Conservation (phyloP, 1,284 basidiomycete species). For the Irpex sp. region DNA sequence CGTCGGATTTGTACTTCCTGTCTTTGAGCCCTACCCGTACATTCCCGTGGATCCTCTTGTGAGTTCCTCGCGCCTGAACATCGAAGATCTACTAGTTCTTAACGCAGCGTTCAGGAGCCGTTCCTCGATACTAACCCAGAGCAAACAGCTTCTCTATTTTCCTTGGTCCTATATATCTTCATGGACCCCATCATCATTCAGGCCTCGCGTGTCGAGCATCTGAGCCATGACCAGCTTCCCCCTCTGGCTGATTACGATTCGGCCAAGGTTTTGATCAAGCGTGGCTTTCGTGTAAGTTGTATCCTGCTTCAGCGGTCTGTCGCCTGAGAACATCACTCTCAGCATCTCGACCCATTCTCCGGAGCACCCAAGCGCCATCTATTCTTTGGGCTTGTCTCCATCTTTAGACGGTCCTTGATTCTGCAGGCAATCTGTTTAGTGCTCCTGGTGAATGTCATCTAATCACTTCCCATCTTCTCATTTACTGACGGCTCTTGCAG, state of each 20-base stretch:
- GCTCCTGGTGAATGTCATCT: constrained; percentile 3
- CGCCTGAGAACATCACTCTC: no score
- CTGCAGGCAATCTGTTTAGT: constrained; percentile 15
- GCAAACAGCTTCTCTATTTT: constrained; percentile 58
- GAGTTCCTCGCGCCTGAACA: constrained; percentile 4
- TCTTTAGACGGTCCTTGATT: constrained; percentile 12
- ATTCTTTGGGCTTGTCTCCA: constrained; percentile 3
- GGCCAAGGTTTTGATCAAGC: constrained; percentile 32
- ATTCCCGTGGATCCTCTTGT: constrained; percentile 40
- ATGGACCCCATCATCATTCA: constrained; percentile 31
- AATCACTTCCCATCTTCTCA: background rate
- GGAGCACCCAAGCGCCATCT: constrained; percentile 10
- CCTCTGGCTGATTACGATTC: constrained; percentile 42
- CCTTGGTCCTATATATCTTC: constrained; percentile 52
- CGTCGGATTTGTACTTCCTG: constrained; percentile 20
- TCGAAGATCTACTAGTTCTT: background rate
- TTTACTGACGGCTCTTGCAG: background rate
- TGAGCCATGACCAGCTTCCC: constrained; percentile 28
- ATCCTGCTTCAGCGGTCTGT: background rate
- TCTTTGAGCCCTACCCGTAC: constrained; percentile 39
- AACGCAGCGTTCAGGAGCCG: constrained; percentile 30
- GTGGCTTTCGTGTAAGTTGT: constrained; percentile 25
- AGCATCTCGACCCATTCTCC: constrained; percentile 28
- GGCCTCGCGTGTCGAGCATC: constrained; percentile 20
- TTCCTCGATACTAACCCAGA: constrained; percentile 49